Evolutionary conservation across 768 basidiomycete genomes (phyloP), one percentile per base, ranked within the genome.

Genomic region (Gymnopilus dilepis): DNA sequence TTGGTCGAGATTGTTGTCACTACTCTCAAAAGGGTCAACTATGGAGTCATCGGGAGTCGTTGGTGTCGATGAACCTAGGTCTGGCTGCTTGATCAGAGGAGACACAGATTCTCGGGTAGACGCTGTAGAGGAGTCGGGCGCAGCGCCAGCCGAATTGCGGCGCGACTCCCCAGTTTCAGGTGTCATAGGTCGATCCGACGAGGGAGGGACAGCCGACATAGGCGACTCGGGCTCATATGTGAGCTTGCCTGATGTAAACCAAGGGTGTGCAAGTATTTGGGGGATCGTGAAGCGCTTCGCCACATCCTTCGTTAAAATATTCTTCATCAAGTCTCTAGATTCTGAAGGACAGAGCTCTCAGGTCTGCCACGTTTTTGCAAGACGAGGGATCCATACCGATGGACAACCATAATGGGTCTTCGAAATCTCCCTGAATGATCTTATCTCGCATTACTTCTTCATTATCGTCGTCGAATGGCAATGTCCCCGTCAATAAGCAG

Each of bases 361-460:
- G n/a, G 22, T 33, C 8, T 7, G n/a, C n/a, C 13, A 19, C 22
- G n/a, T 21, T 19, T 31, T 37, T 12, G 19, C 13, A 9, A 6
- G 51, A 19, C n/a, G 4, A 17, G 17, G 26, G 15, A 6, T 15
- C 70, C 80, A 58, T 73, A 96, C 96, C 94, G 68, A 82, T 76
- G 28, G 94, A 92, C 17, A 99, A 80, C 95, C 96, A 99, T 60
- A 88, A 85, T 6, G 95, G 95, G 70, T 98, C 92, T 64, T 97
- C 94, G 70, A 92, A 99, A 45, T 90, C 87, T 15, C 91, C 94
- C 64, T 86, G 79, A 56, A 95, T 87, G 63, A 99, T 92, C 74
- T 92, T 90, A 55, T 81, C 78, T 63, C 89, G 89, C 94, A 97
- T 97, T 12, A 89, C 72, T 40, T 75, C 74, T 75, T 95, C 93